Percentiles rank a stretch among this genome's conserved stretches.
Evolutionary conservation across 805 yeast species (phyloP).

Genomic region (Ogataea sp.): DNA sequence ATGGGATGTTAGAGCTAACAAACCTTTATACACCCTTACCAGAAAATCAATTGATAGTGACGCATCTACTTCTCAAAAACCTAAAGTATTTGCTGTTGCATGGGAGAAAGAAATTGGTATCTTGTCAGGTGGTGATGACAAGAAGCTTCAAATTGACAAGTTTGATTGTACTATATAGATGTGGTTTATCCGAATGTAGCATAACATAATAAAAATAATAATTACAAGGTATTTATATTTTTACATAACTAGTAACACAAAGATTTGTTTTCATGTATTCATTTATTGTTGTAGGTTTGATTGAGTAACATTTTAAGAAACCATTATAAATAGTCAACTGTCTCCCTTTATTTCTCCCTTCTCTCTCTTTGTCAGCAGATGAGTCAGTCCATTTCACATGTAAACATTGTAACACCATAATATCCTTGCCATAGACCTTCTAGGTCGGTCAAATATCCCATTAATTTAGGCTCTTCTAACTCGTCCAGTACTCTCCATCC

Average conservation of each 20-base stretch:
- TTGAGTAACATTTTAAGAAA: too few relatives aligned
- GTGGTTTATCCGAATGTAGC: not conserved
- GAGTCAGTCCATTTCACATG: constrained; percentile 21
- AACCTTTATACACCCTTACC: constrained; percentile 72
- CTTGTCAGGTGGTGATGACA: constrained; percentile 90
- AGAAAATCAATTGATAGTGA: constrained; percentile 47
- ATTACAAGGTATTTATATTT: too few relatives aligned
- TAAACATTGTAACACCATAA: constrained; percentile 60
- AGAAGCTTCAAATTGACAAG: constrained; percentile 75
- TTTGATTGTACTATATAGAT: too few relatives aligned
- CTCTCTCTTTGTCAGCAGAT: too few relatives aligned
- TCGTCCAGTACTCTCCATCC: constrained; percentile 54
- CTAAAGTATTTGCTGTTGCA: constrained; percentile 77
- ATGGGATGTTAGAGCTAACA: constrained; percentile 90
- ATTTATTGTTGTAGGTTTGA: too few relatives aligned
- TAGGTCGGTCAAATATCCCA: constrained; percentile 61
- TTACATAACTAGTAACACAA: too few relatives aligned
- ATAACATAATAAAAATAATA: too few relatives aligned
- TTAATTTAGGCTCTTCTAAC: constrained; percentile 25
- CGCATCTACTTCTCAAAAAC: constrained; percentile 32
- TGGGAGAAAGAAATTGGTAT: constrained; percentile 81
- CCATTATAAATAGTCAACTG: too few relatives aligned
- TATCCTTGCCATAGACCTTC: constrained; percentile 71
- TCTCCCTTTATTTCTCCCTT: too few relatives aligned
- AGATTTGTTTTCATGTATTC: too few relatives aligned